phyloP scores from a whole-genome alignment of 306 rosid genomes.

The cucumber (Cucumis sativus) region DNA sequence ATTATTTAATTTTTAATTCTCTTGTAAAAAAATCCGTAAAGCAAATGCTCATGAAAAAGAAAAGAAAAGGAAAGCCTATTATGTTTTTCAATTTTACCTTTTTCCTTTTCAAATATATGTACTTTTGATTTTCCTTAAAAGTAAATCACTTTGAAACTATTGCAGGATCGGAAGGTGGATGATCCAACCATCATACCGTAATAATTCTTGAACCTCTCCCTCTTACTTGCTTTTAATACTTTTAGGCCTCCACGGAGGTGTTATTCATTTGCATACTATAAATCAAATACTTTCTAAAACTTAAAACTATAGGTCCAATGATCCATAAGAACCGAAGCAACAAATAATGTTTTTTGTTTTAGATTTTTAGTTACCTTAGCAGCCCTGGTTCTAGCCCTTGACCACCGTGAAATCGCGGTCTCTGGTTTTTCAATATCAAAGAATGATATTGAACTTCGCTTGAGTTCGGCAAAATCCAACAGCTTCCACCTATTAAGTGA shows the following conservation, averaged over 20 bases:
- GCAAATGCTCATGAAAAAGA: neutral
- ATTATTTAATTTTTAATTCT: no score
- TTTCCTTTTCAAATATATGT: neutral
- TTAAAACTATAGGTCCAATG: neutral
- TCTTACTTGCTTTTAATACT: neutral
- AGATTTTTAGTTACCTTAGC: constrained; percentile 44
- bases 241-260: neutral
- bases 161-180: no score
- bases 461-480: constrained; percentile 75
- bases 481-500: constrained; percentile 57
- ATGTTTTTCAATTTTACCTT: no score
- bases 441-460: constrained; percentile 71
- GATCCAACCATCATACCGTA: no score
- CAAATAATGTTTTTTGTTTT: neutral
- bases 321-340: neutral
- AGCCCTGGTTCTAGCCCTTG: constrained; percentile 67
- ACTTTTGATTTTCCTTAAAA: neutral
- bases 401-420: constrained; percentile 71
- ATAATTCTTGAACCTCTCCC: neutral
- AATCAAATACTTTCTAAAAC: neutral
- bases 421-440: constrained; percentile 68
- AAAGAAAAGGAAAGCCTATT: neutral
- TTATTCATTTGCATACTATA: neutral
- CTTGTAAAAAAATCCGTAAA: neutral
- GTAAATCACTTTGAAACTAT: no score